A percentile compares a stretch with the other conserved stretches of the same genome.
Evolutionary conservation across 169 alveolate genomes (phyloP).

Genomic region (Besnoitia besnoiti): DNA sequence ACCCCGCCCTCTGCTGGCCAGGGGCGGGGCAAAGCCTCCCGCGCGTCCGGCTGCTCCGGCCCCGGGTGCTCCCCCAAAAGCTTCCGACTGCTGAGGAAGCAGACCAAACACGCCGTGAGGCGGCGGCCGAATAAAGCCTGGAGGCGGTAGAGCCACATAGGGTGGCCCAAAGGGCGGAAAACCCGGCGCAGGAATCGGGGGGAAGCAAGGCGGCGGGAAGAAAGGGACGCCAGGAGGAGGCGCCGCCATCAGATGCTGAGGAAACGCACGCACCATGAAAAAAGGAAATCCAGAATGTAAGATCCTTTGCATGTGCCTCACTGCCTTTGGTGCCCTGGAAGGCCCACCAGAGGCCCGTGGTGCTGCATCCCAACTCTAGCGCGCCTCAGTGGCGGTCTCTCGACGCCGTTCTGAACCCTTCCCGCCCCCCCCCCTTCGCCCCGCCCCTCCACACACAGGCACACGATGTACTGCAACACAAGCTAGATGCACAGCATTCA

Average conservation of each 20-base stretch:
- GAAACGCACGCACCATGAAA: not conserved
- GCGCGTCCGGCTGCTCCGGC: not conserved
- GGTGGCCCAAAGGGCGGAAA: constrained; percentile 20
- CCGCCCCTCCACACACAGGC: too few relatives aligned
- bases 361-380: too few relatives aligned
- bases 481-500: too few relatives aligned
- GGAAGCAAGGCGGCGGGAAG: constrained; percentile 21
- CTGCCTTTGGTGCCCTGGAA: too few relatives aligned
- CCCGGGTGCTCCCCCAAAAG: not conserved
- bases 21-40: not conserved
- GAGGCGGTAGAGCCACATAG: constrained; percentile 24
- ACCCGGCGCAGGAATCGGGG: not conserved
- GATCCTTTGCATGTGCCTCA: too few relatives aligned
- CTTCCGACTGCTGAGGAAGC: not conserved
- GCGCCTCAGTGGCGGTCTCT: too few relatives aligned
- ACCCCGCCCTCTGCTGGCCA: not conserved
- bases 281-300: too few relatives aligned
- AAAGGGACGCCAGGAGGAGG: constrained; percentile 17
- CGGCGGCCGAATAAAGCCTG: constrained; percentile 1
- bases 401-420: too few relatives aligned
- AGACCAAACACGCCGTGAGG: constrained; percentile 10
- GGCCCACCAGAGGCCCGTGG: too few relatives aligned
- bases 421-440: too few relatives aligned
- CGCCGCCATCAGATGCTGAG: not conserved
- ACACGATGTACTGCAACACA: too few relatives aligned